Conservation (phyloP, 2,329 filamentous ascomycete species). For the Exophiala oligosperma region DNA sequence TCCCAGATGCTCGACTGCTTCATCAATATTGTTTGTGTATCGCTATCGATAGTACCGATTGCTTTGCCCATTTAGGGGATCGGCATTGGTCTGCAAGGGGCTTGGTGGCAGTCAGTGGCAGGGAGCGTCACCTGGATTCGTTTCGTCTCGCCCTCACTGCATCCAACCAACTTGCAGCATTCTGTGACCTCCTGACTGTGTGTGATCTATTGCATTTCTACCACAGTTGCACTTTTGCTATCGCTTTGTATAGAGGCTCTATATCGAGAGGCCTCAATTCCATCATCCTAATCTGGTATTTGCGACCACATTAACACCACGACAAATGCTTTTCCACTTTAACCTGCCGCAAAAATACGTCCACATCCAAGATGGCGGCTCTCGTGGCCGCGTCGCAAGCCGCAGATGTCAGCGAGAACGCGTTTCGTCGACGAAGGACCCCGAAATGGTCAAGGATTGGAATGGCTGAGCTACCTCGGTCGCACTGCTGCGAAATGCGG, state of each 20-base stretch:
- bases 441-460: conserved; percentile 43
- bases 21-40: neutral
- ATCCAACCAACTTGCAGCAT: neutral
- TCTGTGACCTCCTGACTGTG: conserved; percentile 26
- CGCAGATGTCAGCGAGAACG: conserved; percentile 42
- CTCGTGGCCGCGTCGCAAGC: conserved; percentile 43
- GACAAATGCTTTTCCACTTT: conserved; percentile 23
- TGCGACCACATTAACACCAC: conserved; percentile 12
- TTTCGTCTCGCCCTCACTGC: neutral
- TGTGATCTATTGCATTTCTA: conserved; percentile 6
- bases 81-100: neutral
- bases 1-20: neutral
- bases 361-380: conserved; percentile 45
- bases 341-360: conserved; percentile 6
- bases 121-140: neutral
- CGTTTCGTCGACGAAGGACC: conserved; percentile 43
- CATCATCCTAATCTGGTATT: neutral
- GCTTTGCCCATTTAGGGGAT: neutral
- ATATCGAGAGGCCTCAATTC: conserved; percentile 12
- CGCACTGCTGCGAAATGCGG: conserved; percentile 29
- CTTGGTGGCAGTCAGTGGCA: neutral
- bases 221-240: conserved; percentile 9
- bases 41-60: neutral
- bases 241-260: conserved; percentile 13
- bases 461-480: conserved; percentile 44